These are phyloP conservation scores for Fagus sylvatica DNA, from an alignment of 306 rosid genomes.

Conservation along the genomic window DNA sequence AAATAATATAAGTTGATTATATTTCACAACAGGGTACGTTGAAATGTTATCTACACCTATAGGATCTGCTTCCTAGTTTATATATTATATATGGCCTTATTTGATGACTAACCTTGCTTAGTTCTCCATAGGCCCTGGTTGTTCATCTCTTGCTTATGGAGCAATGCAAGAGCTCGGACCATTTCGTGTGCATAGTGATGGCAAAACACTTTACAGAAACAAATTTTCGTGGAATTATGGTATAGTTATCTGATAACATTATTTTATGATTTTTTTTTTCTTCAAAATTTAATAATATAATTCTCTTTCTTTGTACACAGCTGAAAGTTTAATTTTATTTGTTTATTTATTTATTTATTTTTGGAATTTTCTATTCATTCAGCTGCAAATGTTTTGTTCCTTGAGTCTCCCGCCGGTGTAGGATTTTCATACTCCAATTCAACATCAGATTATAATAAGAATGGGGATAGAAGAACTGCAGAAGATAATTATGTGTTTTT, in stretches of 20 bases:
- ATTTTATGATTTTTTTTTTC: no score
- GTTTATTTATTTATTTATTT: background rate
- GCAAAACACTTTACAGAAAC: constrained; percentile 70
- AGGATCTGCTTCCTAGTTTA: no score
- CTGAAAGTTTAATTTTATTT: background rate
- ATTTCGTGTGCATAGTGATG: constrained; percentile 81
- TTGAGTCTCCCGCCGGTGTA: constrained; percentile 92
- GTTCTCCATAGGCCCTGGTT: constrained; percentile 74
- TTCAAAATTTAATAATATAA: background rate
- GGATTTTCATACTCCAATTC: constrained; percentile 90
- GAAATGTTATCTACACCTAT: no score
- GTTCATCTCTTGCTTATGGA: constrained; percentile 91
- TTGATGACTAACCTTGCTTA: background rate
- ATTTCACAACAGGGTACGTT: no score
- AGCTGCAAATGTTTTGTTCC: constrained; percentile 85
- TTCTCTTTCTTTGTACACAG: background rate
- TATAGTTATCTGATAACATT: constrained; percentile 12
- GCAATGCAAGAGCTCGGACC: constrained; percentile 99
- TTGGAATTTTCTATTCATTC: constrained; percentile 5
- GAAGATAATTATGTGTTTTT: constrained; percentile 61
- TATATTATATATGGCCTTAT: no score
- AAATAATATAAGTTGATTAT: no score
- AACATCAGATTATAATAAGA: constrained; percentile 53
- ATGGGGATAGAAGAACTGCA: constrained; percentile 78
- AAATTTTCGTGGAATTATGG: constrained; percentile 81